Conservation (phyloP, 1,284 basidiomycete genomes). For the Porphyrellus sp. region DNA sequence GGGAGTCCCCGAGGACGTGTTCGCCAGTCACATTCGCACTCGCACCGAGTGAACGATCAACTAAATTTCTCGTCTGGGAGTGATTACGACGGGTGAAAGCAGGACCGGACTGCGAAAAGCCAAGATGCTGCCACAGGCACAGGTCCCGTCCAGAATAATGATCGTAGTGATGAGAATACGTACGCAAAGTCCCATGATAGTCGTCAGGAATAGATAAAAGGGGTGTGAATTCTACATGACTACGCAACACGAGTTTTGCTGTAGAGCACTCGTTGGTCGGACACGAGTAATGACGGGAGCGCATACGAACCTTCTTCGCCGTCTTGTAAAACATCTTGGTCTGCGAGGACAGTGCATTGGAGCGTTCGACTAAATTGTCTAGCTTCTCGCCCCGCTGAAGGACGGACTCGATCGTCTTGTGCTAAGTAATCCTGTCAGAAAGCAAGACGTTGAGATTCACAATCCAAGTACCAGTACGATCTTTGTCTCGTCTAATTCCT, state of each 20-base stretch:
- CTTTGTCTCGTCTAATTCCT: conserved; percentile 99
- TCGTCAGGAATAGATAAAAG: conserved; percentile 13
- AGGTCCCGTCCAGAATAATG: conserved; percentile 8
- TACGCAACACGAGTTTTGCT: conserved; percentile 64
- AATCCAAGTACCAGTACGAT: conserved; percentile 72
- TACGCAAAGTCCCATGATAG: conserved; percentile 21
- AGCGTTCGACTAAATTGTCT: conserved; percentile 95
- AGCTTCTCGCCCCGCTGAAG: conserved; percentile 96
- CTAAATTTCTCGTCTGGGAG: not conserved
- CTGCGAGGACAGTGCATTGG: conserved; percentile 85
- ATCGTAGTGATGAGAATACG: conserved; percentile 23
- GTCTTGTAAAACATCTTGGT: conserved; percentile 97
- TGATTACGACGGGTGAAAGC: not conserved
- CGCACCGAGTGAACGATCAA: conserved; percentile 1
- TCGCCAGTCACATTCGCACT: not conserved
- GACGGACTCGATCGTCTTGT: conserved; percentile 99
- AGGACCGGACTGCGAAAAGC: conserved; percentile 3
- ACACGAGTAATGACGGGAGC: not conserved
- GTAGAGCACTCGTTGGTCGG: conserved; percentile 7
- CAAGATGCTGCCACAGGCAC: conserved; percentile 6
- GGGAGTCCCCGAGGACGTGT: not conserved
- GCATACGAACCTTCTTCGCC: conserved; percentile 74
- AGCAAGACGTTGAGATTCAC: not conserved
- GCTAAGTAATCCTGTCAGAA: conserved; percentile 47
- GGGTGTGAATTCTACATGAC: conserved; percentile 43